Percentiles rank a stretch among this genome's conserved stretches.
Evolutionary conservation across 306 rosid species (phyloP).

Genomic region (Phaseolus lunatus): DNA sequence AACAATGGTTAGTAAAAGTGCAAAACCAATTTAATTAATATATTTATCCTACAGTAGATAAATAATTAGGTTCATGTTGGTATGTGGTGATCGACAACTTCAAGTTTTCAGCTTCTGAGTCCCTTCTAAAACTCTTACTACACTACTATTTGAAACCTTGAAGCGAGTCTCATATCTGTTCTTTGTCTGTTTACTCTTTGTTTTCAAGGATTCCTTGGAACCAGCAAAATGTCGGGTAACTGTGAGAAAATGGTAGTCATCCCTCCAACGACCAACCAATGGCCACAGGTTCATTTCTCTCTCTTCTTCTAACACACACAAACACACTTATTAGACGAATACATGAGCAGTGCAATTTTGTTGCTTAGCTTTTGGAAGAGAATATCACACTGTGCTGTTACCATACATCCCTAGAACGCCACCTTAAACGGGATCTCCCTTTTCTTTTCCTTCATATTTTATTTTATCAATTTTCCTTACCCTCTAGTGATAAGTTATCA

Average conservation of each 20-base stretch:
- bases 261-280: conserved; percentile 66
- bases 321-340: conserved; percentile 61
- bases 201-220: conserved; percentile 62
- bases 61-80: background rate
- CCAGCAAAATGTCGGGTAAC: conserved; percentile 65
- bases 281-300: conserved; percentile 72
- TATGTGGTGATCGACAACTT: background rate
- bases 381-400: conserved; percentile 56
- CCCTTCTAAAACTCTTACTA: background rate
- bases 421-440: conserved; percentile 34
- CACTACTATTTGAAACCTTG: conserved; percentile 46
- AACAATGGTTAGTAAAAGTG: background rate
- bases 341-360: conserved; percentile 71
- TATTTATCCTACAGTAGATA: background rate
- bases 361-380: conserved; percentile 83
- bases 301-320: conserved; percentile 24
- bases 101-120: conserved; percentile 13
- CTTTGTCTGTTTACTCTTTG: conserved; percentile 78
- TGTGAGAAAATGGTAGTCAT: conserved; percentile 64
- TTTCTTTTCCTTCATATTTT: background rate
- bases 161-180: conserved; percentile 61
- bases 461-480: background rate
- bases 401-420: conserved; percentile 55
- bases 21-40: background rate
- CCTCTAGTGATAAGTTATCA: background rate